These are phyloP conservation scores for Hortiboletus flavorubellus DNA, from an alignment of 768 basidiomycete genomes.

Conservation along the genomic window DNA sequence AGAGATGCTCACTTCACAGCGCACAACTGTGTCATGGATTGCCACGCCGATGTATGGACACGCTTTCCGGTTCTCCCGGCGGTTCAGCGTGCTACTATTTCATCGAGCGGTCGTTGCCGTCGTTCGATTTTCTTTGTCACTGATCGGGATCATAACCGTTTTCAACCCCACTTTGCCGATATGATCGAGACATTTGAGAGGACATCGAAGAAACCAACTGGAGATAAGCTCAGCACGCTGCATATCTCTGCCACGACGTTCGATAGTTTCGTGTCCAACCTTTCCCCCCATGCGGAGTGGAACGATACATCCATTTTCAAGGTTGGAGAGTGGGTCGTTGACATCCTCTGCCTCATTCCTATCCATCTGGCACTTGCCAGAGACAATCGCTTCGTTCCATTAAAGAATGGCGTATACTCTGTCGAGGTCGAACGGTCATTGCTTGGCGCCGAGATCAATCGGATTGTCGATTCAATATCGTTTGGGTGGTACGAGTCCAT, in stretches of 20 bases:
- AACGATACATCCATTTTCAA: slow-evolving; percentile 35
- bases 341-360: slow-evolving; percentile 59
- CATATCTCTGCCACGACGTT: slow-evolving; percentile 31
- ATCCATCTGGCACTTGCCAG: slow-evolving; percentile 59
- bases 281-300: slow-evolving; percentile 18
- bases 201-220: slow-evolving; percentile 50
- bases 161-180: slow-evolving; percentile 40
- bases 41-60: slow-evolving; percentile 55
- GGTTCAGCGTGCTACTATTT: slow-evolving; percentile 42
- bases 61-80: slow-evolving; percentile 57
- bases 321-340: slow-evolving; percentile 60
- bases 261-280: slow-evolving; percentile 17
- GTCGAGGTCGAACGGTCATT: slow-evolving; percentile 47
- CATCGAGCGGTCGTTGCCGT: slow-evolving; percentile 28
- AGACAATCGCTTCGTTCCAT: slow-evolving; percentile 58
- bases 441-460: slow-evolving; percentile 56
- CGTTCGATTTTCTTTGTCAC: slow-evolving; percentile 45
- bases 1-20: slow-evolving; percentile 22
- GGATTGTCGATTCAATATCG: slow-evolving; percentile 52
- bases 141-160: slow-evolving; percentile 33
- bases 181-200: slow-evolving; percentile 47
- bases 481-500: slow-evolving; percentile 67
- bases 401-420: slow-evolving; percentile 55
- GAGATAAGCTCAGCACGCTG: slow-evolving; percentile 39
- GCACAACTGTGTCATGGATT: slow-evolving; percentile 53